Evolutionary conservation across 225 moss, liverwort and hornwort genomes (phyloP).

Genomic region (Sphagnum tenellum): DNA sequence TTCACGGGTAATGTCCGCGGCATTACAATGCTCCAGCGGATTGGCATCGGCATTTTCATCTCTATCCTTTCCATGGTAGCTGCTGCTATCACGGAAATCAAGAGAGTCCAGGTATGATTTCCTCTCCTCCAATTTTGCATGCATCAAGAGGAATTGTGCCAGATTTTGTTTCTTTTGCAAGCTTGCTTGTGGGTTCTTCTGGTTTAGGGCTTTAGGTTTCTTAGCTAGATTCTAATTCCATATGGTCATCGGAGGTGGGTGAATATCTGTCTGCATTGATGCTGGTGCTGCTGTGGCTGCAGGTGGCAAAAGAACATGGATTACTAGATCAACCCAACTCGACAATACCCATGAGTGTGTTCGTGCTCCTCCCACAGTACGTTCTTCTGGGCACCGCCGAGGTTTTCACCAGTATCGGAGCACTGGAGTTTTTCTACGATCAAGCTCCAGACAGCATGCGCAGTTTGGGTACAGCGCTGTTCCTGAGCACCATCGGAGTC

Average conservation of each 20-base stretch:
- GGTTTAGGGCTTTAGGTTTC: no score
- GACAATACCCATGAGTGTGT: conserved; percentile 32
- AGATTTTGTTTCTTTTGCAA: no score
- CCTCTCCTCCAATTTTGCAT: neutral
- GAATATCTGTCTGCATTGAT: no score
- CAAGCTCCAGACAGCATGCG: conserved; percentile 65
- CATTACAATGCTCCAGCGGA: conserved; percentile 58
- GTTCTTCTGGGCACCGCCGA: conserved; percentile 56
- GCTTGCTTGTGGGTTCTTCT: no score
- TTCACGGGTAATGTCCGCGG: conserved; percentile 47
- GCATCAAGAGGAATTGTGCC: no score
- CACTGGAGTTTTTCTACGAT: conserved; percentile 74
- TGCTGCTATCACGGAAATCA: conserved; percentile 45
- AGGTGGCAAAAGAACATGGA: conserved; percentile 18
- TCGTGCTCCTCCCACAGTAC: conserved; percentile 60
- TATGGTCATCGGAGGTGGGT: no score
- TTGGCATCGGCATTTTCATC: conserved; percentile 52
- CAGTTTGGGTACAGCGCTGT: conserved; percentile 50
- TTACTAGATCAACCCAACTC: conserved; percentile 25
- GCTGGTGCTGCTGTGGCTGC: neutral
- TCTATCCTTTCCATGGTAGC: conserved; percentile 57
- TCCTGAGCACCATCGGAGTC: conserved; percentile 47
- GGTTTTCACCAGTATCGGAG: conserved; percentile 48
- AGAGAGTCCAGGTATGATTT: conserved; percentile 10
- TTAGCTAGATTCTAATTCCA: no score